Conservation (phyloP, 805 yeast genomes). For the Tetrapisispora fleetii region DNA sequence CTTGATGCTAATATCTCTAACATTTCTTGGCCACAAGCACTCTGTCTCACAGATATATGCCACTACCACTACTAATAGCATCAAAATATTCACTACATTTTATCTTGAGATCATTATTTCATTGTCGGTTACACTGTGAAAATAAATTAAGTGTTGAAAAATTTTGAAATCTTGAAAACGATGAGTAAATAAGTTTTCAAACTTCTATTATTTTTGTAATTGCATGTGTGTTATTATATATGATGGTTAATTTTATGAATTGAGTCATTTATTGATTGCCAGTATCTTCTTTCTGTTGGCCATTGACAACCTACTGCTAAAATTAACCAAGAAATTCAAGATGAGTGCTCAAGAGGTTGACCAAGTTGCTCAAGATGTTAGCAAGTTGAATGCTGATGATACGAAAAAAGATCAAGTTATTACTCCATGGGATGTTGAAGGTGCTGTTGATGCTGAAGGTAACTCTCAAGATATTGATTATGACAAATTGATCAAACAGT, state of each 20-base stretch:
- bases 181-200: neutral
- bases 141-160: neutral
- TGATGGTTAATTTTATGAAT: no score
- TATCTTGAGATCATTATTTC: no score
- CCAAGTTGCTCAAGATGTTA: constrained; percentile 14
- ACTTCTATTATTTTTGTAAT: no score
- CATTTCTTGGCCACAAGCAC: no score
- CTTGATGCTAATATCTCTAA: no score
- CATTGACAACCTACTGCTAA: neutral
- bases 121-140: neutral
- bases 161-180: neutral
- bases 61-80: no score
- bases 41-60: no score
- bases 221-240: no score
- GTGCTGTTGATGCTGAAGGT: constrained; percentile 88
- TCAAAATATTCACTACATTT: no score
- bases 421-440: constrained; percentile 99
- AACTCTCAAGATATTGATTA: constrained; percentile 85
- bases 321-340: neutral
- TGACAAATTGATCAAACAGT: constrained; percentile 73
- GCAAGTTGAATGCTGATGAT: constrained; percentile 9
- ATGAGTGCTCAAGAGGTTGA: constrained; percentile 6
- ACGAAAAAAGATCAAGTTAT: constrained; percentile 41
- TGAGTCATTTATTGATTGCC: no score
- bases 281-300: no score